Evolutionary conservation across 2,329 filamentous ascomycete genomes (phyloP).

Genomic region (Colletotrichum noveboracense): DNA sequence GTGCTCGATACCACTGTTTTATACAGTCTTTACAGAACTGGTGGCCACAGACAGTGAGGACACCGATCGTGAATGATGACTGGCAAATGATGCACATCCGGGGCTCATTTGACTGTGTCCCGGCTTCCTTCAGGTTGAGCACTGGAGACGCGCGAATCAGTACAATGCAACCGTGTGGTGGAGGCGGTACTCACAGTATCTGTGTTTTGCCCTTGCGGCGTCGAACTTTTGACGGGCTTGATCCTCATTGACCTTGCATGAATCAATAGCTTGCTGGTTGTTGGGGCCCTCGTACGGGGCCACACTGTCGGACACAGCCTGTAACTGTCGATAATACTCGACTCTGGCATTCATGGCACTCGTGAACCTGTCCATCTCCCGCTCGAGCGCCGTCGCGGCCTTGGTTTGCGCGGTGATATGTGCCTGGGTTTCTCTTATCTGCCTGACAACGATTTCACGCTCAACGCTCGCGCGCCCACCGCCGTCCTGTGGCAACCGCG

Average conservation of each 20-base stretch:
- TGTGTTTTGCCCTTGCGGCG: conserved; percentile 71
- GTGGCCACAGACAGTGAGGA: conserved; percentile 88
- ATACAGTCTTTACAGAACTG: conserved; percentile 93
- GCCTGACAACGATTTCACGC: conserved; percentile 64
- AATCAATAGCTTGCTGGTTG: conserved; percentile 55
- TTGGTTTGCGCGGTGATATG: conserved; percentile 58
- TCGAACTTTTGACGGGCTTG: conserved; percentile 63
- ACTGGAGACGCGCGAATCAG: conserved; percentile 38
- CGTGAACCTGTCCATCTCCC: conserved; percentile 78
- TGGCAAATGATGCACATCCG: conserved; percentile 89
- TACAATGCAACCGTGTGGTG: neutral
- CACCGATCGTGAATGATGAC: conserved; percentile 75
- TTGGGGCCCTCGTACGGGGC: conserved; percentile 71
- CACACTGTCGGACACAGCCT: conserved; percentile 89
- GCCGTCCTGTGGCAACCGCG: conserved; percentile 55
- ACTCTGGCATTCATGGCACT: conserved; percentile 83
- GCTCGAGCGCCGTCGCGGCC: conserved; percentile 54
- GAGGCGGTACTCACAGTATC: conserved; percentile 62
- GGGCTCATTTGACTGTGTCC: conserved; percentile 66
- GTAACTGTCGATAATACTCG: conserved; percentile 90
- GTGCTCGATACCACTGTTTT: conserved; percentile 74
- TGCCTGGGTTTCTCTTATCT: conserved; percentile 66
- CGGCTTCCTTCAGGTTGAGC: conserved; percentile 58
- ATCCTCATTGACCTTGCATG: conserved; percentile 50
- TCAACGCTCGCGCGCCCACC: conserved; percentile 53